These are phyloP conservation scores for Leccinum incarnatum DNA, from an alignment of 768 basidiomycete genomes.

Conservation along the genomic window DNA sequence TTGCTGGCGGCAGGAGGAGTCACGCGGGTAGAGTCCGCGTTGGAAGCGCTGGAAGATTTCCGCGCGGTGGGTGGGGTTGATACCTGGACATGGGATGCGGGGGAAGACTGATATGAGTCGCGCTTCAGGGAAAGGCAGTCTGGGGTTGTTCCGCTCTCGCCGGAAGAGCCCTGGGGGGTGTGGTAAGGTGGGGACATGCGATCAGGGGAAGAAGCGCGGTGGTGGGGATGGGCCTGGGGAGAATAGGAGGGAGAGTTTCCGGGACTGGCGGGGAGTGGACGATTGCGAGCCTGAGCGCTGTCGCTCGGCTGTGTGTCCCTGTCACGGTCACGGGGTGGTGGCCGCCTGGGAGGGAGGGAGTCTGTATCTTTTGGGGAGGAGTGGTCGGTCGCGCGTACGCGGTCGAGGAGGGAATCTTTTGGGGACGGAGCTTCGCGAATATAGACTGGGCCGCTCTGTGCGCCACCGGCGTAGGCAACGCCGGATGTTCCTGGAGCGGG, in stretches of 20 bases:
- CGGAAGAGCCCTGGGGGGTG: conserved; percentile 46
- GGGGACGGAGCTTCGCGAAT: conserved; percentile 39
- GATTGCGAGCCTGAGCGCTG: conserved; percentile 22
- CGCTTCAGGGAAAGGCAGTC: conserved; percentile 47
- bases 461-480: conserved; percentile 48
- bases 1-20: conserved; percentile 38
- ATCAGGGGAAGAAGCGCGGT: conserved; percentile 51
- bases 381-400: conserved; percentile 50
- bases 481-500: conserved; percentile 38
- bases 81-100: conserved; percentile 27
- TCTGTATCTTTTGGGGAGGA: conserved; percentile 56
- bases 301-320: conserved; percentile 40
- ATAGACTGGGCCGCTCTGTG: conserved; percentile 38
- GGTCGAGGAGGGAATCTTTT: conserved; percentile 52
- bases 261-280: conserved; percentile 35
- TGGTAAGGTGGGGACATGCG: conserved; percentile 50
- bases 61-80: conserved; percentile 31
- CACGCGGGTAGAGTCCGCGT: conserved; percentile 23
- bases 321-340: conserved; percentile 36
- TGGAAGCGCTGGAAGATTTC: conserved; percentile 20
- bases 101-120: conserved; percentile 39
- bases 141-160: conserved; percentile 37
- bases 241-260: conserved; percentile 38
- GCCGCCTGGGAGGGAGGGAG: conserved; percentile 18
- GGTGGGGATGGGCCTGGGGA: conserved; percentile 41